Conservation (phyloP, 371 early-diverging fungal genomes). For the Mucor sp. region DNA sequence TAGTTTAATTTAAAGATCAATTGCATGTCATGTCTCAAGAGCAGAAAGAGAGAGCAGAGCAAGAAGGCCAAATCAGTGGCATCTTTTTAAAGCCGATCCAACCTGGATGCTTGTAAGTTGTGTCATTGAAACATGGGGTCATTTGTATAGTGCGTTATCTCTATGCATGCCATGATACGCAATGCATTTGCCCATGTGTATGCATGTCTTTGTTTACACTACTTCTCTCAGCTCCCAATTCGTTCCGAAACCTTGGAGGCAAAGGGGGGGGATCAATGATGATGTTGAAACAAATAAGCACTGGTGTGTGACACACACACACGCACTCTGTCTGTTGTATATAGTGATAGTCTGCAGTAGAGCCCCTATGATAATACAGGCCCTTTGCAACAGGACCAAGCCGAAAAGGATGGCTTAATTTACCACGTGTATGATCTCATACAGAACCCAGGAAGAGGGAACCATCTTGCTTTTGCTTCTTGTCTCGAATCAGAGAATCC, state of each 20-base stretch:
- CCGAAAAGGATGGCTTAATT: neutral
- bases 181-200: too few species aligned
- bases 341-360: too few species aligned
- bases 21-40: neutral
- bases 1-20: too few species aligned
- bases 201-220: neutral
- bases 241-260: neutral
- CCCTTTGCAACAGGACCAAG: neutral
- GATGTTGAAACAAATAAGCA: neutral
- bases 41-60: neutral
- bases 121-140: too few species aligned
- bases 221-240: neutral
- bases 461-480: neutral
- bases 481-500: neutral
- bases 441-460: neutral
- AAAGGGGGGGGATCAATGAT: neutral
- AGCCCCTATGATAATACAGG: neutral
- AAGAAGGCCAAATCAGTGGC: neutral
- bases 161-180: too few species aligned
- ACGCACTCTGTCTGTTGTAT: too few species aligned
- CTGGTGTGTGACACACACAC: neutral
- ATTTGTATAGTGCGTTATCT: too few species aligned
- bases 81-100: too few species aligned
- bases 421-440: neutral
- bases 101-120: too few species aligned